Conservation (phyloP, 768 basidiomycete genomes). For the Boletus rufocinnamomeus region DNA sequence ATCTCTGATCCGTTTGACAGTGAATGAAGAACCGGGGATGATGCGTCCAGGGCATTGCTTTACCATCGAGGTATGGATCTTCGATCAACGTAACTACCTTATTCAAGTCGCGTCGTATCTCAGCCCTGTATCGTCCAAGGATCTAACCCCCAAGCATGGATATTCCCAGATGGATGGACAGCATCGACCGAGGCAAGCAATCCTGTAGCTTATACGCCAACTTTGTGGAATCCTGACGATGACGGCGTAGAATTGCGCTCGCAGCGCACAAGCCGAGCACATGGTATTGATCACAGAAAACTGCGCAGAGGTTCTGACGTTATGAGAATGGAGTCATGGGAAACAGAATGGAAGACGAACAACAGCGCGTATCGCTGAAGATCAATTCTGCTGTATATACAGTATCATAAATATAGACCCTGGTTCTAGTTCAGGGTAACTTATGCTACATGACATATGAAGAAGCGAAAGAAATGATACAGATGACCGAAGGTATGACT, state of each 20-base stretch:
- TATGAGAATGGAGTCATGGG: conserved; percentile 17
- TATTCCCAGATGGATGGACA: conserved; percentile 93
- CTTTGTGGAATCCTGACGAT: background rate
- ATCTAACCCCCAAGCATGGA: conserved; percentile 61
- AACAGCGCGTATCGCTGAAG: background rate
- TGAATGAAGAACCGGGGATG: conserved; percentile 76
- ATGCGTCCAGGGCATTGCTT: conserved; percentile 91
- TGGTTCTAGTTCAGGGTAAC: background rate
- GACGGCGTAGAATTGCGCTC: conserved; percentile 64
- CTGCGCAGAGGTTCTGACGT: conserved; percentile 79
- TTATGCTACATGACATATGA: conserved; percentile 19
- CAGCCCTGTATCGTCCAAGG: conserved; percentile 84
- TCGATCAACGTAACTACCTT: background rate
- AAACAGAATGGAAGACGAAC: background rate
- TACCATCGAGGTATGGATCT: conserved; percentile 74
- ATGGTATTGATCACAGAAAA: conserved; percentile 81
- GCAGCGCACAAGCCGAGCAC: conserved; percentile 86
- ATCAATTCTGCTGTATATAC: background rate
- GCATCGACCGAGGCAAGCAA: conserved; percentile 76
- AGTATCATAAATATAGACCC: background rate
- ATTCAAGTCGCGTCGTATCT: background rate
- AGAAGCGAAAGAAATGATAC: background rate
- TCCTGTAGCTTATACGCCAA: background rate
- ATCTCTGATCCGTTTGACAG: conserved; percentile 40
- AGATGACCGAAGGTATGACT: background rate